Evolutionary conservation across 345 rosid genomes (phyloP).

Genomic region (Orychophragmus violaceus): DNA sequence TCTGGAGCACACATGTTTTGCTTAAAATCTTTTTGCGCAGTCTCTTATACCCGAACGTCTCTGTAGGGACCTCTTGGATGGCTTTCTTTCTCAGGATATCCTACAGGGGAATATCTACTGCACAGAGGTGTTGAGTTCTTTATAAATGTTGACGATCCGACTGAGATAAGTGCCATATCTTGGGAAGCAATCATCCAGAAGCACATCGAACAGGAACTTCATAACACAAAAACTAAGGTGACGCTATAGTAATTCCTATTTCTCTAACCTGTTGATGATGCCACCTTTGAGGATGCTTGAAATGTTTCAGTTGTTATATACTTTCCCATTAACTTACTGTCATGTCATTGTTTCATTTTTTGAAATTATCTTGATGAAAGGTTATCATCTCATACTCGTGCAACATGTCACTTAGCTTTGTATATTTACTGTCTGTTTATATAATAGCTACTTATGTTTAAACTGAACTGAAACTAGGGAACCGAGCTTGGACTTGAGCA

Average conservation of each 20-base stretch:
- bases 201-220: slow-evolving; percentile 82
- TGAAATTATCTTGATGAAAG: slow-evolving; percentile 3
- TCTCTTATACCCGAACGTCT: slow-evolving; percentile 11
- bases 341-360: slow-evolving; percentile 1
- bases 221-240: slow-evolving; percentile 71
- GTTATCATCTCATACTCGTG: slow-evolving; percentile 13
- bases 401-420: slow-evolving; percentile 11
- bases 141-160: slow-evolving; percentile 52
- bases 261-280: slow-evolving; percentile 19
- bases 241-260: background rate
- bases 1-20: slow-evolving; percentile 10
- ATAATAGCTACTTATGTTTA: slow-evolving; percentile 6
- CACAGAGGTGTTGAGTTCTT: slow-evolving; percentile 64
- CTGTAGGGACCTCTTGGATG: slow-evolving; percentile 95
- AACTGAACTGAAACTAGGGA: slow-evolving; percentile 47
- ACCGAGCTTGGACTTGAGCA: slow-evolving; percentile 84
- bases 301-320: slow-evolving; percentile 10
- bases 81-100: slow-evolving; percentile 74
- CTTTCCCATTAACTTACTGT: background rate
- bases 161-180: slow-evolving; percentile 65
- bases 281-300: background rate
- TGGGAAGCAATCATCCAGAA: slow-evolving; percentile 96
- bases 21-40: background rate
- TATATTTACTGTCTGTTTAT: background rate
- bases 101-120: slow-evolving; percentile 57